Base-by-base conservation (phyloP, 1,284 basidiomycete species). In the Austroboletus rostrupii region DNA sequence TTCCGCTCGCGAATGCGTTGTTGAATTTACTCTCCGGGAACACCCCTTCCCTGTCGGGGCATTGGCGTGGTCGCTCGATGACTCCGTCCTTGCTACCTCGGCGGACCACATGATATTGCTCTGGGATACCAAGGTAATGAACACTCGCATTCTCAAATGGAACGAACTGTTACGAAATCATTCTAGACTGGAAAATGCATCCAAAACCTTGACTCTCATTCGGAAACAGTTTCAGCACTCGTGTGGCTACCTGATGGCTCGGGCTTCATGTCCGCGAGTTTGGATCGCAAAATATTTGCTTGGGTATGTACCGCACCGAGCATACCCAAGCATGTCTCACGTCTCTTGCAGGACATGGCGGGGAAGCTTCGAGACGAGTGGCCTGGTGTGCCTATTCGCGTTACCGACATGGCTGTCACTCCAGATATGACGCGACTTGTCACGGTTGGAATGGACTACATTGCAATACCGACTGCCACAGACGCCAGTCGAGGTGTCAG, bases 51-150 rank as follows among this genome's bases (percentile, higher is more conserved):
- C 83, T 3, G 85, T 97, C 6, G 85, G 85, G 48, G 87, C 85
- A 56, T 72, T 97, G 48, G 84, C 92, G 2, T 97, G 94, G 93
- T 95, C 93, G 31, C 77, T 87, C 43, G 90, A 97, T 61, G 92
- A 95, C 61, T 74, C 80, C 28, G 77, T 89, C 56, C 72, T 97
- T 50, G 77, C 95, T 39, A 92, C 92, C 2, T 85, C 87, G 40
- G 77, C 90, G 16, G 92, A 96, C 58, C 76, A 85, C 48, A 69
- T 73, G 38, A 86, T 97, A 66, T 86, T 87, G 68, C 74, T 97
- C 61, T 97, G 92, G 92, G 85, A 95, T 67, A 77, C 83, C 39
- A 81, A 84, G 78, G 92, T 93, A 58, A 43, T 43, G 52, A 44
- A 55, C 43, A 47, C 5, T 32, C 33, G 43, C 43, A 41, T 45